Evolutionary conservation across 2,329 filamentous ascomycete species (phyloP).

Genomic region (Clarireedia paspali): DNA sequence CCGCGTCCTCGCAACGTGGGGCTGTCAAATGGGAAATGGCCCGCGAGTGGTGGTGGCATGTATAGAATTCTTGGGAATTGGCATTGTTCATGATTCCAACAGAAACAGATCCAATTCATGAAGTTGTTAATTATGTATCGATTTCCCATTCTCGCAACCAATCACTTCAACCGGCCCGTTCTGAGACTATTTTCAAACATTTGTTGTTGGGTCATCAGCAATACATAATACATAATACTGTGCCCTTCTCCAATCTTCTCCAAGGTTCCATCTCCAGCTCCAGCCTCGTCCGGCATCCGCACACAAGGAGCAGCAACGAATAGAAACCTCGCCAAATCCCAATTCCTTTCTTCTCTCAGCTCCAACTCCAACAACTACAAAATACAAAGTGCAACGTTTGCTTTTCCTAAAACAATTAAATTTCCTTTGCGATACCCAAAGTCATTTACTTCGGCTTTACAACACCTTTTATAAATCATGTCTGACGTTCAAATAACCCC

Average conservation of each 20-base stretch:
- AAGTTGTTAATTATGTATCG: no score
- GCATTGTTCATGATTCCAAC: no score
- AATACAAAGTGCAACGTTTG: slow-evolving; percentile 6
- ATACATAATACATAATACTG: no score
- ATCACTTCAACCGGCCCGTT: no score
- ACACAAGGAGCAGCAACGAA: not conserved
- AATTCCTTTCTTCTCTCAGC: not conserved
- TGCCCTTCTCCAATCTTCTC: slow-evolving; percentile 6
- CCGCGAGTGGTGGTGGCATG: not conserved
- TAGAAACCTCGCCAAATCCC: slow-evolving; percentile 7
- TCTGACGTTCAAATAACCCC: slow-evolving; percentile 19
- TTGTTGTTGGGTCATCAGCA: no score
- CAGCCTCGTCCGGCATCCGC: slow-evolving; percentile 6
- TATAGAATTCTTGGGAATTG: no score
- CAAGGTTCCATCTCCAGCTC: slow-evolving; percentile 6
- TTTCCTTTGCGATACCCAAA: not conserved
- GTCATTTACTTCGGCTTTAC: not conserved
- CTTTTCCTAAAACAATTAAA: slow-evolving; percentile 7
- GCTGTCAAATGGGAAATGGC: not conserved
- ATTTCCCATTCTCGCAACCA: no score
- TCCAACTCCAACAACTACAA: not conserved
- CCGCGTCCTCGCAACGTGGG: not conserved
- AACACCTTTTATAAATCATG: slow-evolving; percentile 11
- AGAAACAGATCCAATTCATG: no score
- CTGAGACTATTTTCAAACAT: no score